Percentiles rank a stretch among this genome's conserved stretches.
Evolutionary conservation across 306 rosid genomes (phyloP).

Genomic region (Pachyrhizus erosus): DNA sequence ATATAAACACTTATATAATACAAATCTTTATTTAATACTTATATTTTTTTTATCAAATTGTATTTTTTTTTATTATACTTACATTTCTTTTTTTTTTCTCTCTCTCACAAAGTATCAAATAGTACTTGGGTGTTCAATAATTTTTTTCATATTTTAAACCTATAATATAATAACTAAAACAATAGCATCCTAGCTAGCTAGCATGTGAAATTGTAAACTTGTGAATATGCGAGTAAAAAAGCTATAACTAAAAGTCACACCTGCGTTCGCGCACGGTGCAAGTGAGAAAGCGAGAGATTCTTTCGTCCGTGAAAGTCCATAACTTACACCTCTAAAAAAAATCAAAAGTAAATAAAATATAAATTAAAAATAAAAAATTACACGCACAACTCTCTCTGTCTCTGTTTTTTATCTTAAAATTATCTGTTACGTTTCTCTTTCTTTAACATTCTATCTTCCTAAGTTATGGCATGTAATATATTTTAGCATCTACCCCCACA

Average conservation of each 20-base stretch:
- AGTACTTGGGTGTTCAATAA: too few relatives aligned
- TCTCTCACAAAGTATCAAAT: too few relatives aligned
- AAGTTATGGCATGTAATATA: slow-evolving; percentile 44
- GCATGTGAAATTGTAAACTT: slow-evolving; percentile 10
- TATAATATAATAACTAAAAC: too few relatives aligned
- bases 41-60: too few relatives aligned
- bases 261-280: background rate
- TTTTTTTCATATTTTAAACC: too few relatives aligned
- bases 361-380: background rate
- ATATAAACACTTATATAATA: too few relatives aligned
- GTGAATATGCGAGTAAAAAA: slow-evolving; percentile 23
- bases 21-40: too few relatives aligned
- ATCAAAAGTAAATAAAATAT: background rate
- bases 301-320: slow-evolving; percentile 63
- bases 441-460: background rate
- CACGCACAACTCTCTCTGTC: background rate
- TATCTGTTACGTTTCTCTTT: background rate
- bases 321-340: slow-evolving; percentile 28
- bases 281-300: slow-evolving; percentile 51
- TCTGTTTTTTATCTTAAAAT: background rate
- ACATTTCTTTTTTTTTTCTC: too few relatives aligned
- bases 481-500: slow-evolving; percentile 36
- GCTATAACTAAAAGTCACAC: background rate
- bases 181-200: background rate
- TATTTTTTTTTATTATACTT: too few relatives aligned